Evolutionary conservation across 139 green algal genomes (phyloP).

Genomic region (Raphidocelis subcapitata): DNA sequence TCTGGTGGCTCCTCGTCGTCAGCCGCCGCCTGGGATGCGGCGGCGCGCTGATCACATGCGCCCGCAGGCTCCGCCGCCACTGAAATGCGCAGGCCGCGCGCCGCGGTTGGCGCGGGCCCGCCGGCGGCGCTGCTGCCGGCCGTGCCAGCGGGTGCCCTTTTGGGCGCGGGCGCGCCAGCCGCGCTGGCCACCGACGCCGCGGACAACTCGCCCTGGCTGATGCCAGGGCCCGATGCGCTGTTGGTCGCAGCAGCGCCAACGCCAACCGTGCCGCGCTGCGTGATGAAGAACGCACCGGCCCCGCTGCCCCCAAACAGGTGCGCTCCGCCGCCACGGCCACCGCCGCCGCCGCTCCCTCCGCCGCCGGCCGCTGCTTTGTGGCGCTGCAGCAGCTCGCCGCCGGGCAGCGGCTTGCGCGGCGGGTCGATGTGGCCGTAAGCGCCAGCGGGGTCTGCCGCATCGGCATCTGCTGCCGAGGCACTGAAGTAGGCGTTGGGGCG

Average conservation of each 20-base stretch:
- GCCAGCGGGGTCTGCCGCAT: slow-evolving; percentile 9
- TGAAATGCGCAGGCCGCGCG: too few species aligned
- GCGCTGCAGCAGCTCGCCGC: slow-evolving; percentile 3
- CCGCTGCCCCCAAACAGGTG: too few species aligned
- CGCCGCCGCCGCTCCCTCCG: background rate
- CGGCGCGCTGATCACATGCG: background rate
- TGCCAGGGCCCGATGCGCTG: too few species aligned
- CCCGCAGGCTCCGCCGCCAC: too few species aligned
- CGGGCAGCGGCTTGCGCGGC: background rate
- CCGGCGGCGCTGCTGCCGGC: too few species aligned
- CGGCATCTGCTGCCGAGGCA: background rate
- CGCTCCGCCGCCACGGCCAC: slow-evolving; percentile 7
- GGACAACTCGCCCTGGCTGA: too few species aligned
- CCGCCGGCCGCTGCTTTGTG: slow-evolving; percentile 12
- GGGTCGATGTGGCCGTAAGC: slow-evolving; percentile 3
- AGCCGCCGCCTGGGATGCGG: background rate
- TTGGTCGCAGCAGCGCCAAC: too few species aligned
- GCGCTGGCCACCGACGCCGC: too few species aligned
- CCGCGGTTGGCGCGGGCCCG: too few species aligned
- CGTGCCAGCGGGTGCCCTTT: too few species aligned
- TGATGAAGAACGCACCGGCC: slow-evolving; percentile 13
- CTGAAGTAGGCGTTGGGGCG: slow-evolving; percentile 19
- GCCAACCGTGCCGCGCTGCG: slow-evolving; percentile 6
- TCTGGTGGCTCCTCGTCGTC: background rate
- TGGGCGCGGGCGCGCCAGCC: too few species aligned